These are phyloP conservation scores for Naganishia cerealis DNA, from an alignment of 1,284 basidiomycete genomes.

Conservation along the genomic window DNA sequence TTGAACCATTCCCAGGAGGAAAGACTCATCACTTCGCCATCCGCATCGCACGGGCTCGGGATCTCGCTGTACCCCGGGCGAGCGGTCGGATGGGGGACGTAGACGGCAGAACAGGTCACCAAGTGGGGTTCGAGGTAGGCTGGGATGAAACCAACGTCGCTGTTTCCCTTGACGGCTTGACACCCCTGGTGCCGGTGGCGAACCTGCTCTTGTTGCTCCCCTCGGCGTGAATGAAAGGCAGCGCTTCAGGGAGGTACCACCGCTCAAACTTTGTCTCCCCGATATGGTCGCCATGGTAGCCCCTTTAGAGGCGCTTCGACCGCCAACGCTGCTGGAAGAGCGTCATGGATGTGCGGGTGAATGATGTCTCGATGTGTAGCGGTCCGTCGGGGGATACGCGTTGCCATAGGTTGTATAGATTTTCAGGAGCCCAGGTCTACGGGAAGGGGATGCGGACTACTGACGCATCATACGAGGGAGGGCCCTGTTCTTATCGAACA, in stretches of 20 bases:
- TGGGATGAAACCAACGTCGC: constrained; percentile 80
- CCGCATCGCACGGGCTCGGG: constrained; percentile 87
- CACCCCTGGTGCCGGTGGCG: constrained; percentile 53
- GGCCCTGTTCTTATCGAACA: constrained; percentile 47
- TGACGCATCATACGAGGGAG: constrained; percentile 52
- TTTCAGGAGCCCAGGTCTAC: constrained; percentile 77
- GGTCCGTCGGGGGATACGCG: constrained; percentile 60
- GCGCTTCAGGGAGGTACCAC: constrained; percentile 83
- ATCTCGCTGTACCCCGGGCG: constrained; percentile 88
- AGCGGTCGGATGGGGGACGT: constrained; percentile 92
- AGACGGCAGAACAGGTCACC: constrained; percentile 86
- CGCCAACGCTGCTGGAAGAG: constrained; percentile 92
- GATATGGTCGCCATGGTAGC: constrained; percentile 95
- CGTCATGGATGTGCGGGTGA: constrained; percentile 64
- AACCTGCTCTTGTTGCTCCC: constrained; percentile 46
- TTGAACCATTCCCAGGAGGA: constrained; percentile 92
- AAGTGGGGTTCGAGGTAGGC: constrained; percentile 91
- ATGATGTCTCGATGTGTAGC: constrained; percentile 58
- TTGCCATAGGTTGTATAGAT: constrained; percentile 76
- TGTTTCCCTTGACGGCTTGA: constrained; percentile 52
- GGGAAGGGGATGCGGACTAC: neutral
- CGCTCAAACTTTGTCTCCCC: constrained; percentile 90
- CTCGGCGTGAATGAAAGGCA: constrained; percentile 77
- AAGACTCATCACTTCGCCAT: constrained; percentile 77
- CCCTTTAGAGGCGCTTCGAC: constrained; percentile 83